Percentiles rank a stretch among this genome's conserved stretches.
Evolutionary conservation across 2,329 filamentous ascomycete species (phyloP).

Genomic region (Diplodia intermedia): DNA sequence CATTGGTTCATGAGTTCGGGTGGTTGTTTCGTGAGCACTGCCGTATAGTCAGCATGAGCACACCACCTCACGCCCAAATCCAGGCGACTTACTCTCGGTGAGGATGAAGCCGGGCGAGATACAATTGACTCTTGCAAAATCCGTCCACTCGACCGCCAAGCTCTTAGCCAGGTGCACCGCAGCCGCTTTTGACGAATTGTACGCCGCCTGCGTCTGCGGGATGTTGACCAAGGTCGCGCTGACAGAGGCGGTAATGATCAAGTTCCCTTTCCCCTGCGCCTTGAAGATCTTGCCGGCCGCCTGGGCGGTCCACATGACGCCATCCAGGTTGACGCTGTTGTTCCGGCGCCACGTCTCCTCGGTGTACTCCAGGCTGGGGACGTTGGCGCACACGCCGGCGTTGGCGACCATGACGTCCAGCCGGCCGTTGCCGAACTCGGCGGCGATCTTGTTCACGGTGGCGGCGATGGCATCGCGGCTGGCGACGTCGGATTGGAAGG

Average conservation of each 20-base stretch:
- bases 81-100: constrained; percentile 20
- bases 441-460: constrained; percentile 20
- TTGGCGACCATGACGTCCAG: constrained; percentile 34
- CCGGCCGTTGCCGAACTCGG: constrained; percentile 23
- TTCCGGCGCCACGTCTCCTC: constrained; percentile 18
- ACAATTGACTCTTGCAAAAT: constrained; percentile 35
- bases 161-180: constrained; percentile 38
- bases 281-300: constrained; percentile 50
- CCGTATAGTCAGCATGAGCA: not conserved
- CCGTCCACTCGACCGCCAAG: constrained; percentile 39
- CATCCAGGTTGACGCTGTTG: constrained; percentile 38
- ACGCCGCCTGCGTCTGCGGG: constrained; percentile 49
- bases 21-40: constrained; percentile 21
- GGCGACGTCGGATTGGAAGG: constrained; percentile 36
- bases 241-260: constrained; percentile 50
- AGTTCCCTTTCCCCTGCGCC: constrained; percentile 42
- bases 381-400: constrained; percentile 27
- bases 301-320: constrained; percentile 50
- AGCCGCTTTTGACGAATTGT: constrained; percentile 36
- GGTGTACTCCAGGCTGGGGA: constrained; percentile 22
- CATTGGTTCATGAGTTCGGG: constrained; percentile 21
- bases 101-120: constrained; percentile 24
- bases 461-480: constrained; percentile 34
- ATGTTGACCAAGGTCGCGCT: constrained; percentile 50
- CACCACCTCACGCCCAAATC: not conserved